Evolutionary conservation across 495 filamentous ascomycete genomes (phyloP).

Genomic region (Jackrogersella minutella): DNA sequence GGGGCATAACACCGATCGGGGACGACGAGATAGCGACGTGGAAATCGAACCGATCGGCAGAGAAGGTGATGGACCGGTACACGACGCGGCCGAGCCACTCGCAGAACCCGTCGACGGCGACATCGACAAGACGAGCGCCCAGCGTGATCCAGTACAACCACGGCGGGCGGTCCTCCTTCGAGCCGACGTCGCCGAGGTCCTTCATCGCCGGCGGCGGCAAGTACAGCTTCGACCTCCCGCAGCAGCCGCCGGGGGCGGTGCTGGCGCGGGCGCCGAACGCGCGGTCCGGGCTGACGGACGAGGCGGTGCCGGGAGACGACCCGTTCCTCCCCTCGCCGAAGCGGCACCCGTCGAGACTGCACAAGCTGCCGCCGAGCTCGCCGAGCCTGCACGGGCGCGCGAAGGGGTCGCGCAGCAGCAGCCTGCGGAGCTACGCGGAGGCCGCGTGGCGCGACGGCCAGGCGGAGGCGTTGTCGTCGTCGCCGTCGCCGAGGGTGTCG

Average conservation of each 20-base stretch:
- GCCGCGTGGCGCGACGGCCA: slow-evolving; percentile 38
- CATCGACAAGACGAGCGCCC: slow-evolving; percentile 51
- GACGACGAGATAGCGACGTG: slow-evolving; percentile 62
- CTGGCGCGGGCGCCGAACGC: slow-evolving; percentile 58
- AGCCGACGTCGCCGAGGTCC: slow-evolving; percentile 49
- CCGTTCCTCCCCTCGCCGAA: slow-evolving; percentile 53
- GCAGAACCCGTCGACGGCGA: slow-evolving; percentile 48
- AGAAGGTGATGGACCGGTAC: slow-evolving; percentile 38
- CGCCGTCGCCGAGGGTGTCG: slow-evolving; percentile 30
- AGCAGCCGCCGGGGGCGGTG: slow-evolving; percentile 50
- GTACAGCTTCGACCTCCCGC: slow-evolving; percentile 54
- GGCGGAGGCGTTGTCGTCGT: slow-evolving; percentile 21
- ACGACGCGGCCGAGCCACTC: slow-evolving; percentile 40
- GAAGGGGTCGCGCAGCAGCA: slow-evolving; percentile 53
- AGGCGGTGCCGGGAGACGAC: slow-evolving; percentile 57
- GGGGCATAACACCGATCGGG: slow-evolving; percentile 58
- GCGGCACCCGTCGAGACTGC: slow-evolving; percentile 52
- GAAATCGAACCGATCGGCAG: slow-evolving; percentile 46
- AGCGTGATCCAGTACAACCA: slow-evolving; percentile 57
- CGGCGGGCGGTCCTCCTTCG: slow-evolving; percentile 44
- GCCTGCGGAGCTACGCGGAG: slow-evolving; percentile 49
- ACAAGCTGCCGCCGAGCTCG: slow-evolving; percentile 51
- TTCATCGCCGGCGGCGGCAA: slow-evolving; percentile 39
- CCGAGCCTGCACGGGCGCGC: slow-evolving; percentile 45
- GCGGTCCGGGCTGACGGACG: slow-evolving; percentile 57